Evolutionary conservation across 805 yeast genomes (phyloP).

Genomic region (Ogataea corticis): DNA sequence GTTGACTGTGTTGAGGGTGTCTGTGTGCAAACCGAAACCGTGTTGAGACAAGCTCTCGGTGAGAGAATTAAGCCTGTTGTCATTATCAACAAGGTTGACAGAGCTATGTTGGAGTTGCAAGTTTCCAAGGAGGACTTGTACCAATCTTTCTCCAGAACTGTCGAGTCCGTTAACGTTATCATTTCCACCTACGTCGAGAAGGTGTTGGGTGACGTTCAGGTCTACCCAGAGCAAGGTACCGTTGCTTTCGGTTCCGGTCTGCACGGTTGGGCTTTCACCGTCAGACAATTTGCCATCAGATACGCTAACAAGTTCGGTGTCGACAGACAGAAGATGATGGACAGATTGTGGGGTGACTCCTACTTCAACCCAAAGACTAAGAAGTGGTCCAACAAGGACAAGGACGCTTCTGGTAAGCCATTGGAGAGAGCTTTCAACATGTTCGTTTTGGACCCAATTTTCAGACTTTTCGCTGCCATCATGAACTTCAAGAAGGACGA

Average conservation of each 20-base stretch:
- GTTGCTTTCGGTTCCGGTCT: constrained; percentile 99
- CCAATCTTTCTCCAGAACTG: constrained; percentile 98
- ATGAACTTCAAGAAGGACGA: constrained; percentile 99
- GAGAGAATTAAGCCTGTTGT: constrained; percentile 99
- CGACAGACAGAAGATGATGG: constrained; percentile 97
- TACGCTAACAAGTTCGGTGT: constrained; percentile 99
- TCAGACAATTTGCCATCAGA: constrained; percentile 97
- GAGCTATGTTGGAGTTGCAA: constrained; percentile 98
- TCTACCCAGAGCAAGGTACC: constrained; percentile 98
- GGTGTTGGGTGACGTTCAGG: constrained; percentile 93
- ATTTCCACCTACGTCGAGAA: constrained; percentile 92
- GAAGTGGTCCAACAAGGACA: constrained; percentile 97
- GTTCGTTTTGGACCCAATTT: constrained; percentile 98
- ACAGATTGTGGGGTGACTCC: constrained; percentile 99
- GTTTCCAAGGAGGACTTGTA: constrained; percentile 98
- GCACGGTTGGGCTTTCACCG: constrained; percentile 99
- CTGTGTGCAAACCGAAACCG: constrained; percentile 99
- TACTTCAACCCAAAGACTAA: constrained; percentile 99
- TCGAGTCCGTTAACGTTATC: constrained; percentile 98
- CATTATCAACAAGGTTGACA: constrained; percentile 97
- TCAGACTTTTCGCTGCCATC: constrained; percentile 94
- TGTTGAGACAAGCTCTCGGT: constrained; percentile 97
- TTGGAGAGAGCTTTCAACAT: constrained; percentile 99
- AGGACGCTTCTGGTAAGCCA: constrained; percentile 91
- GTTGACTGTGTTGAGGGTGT: constrained; percentile 99